Evolutionary conservation across 169 alveolate genomes (phyloP), one percentile per base, ranked within the genome.

Genomic region (Babesia sp.): DNA sequence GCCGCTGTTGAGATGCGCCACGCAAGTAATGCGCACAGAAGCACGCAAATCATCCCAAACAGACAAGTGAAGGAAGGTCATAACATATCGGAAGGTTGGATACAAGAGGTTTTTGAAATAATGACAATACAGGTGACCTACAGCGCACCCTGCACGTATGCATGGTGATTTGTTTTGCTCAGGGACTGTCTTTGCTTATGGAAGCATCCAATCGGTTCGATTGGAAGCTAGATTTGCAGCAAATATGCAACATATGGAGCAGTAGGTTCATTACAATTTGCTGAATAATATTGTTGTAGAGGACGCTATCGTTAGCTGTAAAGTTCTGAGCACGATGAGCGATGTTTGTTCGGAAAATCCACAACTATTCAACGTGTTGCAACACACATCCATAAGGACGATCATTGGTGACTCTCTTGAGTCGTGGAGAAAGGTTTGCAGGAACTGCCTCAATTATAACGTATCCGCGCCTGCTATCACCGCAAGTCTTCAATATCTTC

Each of bases 1-100:
- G 92, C 94, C 20, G 93, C 95, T 14, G 87, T 92, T 41, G 94
- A 90, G 57, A 84, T 91, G 79, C 83, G 96, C 36, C 68, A 87
- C 57, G 64, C 90, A 31, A 84, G 86, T 54, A 60, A 84, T 37
- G 83, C 57, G 51, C 57, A 55, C 39, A 58, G 83, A 14, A 55
- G 60, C 57, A 48, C 84, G 36, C 60, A 37, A 8, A 42, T 75
- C 29, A 64, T 84, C 44, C 53, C 78, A 5, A 75, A 29, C 44
- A 48, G 26, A 20, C 44, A 37, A 33, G 16, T 44, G 20, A 58
- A 26, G 5, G 72, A 48, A 20, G 83, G 71, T 1, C 66, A 48
- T 42, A 31, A 22, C 26, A n/a, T 50, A 22, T 50, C 61, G 34
- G 72, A 57, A 31, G 66, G 72, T 71, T 58, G 22, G 74, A 20